Conservation (phyloP, 805 yeast species). For the Metschnikowia dekortorum region DNA sequence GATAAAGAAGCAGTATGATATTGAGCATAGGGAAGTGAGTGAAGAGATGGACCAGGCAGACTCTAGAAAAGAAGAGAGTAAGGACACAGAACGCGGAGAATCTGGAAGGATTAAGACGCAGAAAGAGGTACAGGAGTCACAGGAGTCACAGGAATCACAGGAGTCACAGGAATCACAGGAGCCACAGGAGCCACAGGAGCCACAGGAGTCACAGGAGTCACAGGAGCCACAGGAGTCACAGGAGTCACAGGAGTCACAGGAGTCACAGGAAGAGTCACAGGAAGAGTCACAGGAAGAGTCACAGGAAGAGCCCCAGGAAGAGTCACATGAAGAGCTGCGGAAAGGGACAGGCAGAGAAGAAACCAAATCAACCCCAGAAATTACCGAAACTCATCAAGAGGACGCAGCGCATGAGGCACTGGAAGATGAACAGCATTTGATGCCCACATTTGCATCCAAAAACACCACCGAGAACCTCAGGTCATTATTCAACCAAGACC, state of each 20-base stretch:
- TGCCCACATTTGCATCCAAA: constrained; percentile 51
- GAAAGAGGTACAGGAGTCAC: background rate
- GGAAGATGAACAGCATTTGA: constrained; percentile 37
- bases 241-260: background rate
- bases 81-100: background rate
- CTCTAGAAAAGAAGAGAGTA: background rate
- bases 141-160: too few relatives aligned
- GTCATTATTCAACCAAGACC: constrained; percentile 47
- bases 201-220: background rate
- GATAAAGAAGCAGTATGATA: constrained; percentile 21
- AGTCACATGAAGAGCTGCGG: background rate
- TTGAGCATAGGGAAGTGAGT: constrained; percentile 17
- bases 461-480: constrained; percentile 59
- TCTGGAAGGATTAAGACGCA: background rate
- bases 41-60: background rate
- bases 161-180: background rate
- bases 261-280: background rate
- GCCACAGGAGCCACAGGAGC: background rate
- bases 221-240: background rate
- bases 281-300: background rate
- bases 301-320: background rate
- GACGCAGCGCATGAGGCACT: background rate
- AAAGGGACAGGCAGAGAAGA: too few relatives aligned
- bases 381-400: background rate
- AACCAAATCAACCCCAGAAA: background rate